These are phyloP conservation scores for Starmerella stigmatis DNA, from an alignment of 805 yeast genomes.

Conservation along the genomic window DNA sequence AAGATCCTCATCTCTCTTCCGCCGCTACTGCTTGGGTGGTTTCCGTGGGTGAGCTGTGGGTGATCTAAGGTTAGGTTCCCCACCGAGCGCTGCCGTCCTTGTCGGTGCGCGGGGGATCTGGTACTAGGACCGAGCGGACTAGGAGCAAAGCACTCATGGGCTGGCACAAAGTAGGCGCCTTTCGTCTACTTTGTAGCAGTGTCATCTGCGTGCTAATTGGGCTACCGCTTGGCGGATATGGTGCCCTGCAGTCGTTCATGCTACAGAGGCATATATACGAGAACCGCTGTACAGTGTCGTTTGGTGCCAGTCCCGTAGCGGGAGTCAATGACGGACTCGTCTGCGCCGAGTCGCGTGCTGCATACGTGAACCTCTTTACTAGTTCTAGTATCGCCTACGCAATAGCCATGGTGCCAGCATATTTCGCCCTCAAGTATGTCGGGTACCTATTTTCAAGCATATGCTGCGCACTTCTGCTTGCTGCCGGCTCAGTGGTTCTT, in stretches of 20 bases:
- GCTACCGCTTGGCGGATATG: conserved; percentile 19
- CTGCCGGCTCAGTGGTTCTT: conserved; percentile 21
- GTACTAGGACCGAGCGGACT: too few relatives aligned
- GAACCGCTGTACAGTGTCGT: conserved; percentile 20
- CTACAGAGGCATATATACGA: conserved; percentile 21
- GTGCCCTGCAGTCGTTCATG: conserved; percentile 21
- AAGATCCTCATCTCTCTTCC: background rate
- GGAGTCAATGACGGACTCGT: background rate
- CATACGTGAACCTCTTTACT: conserved; percentile 16
- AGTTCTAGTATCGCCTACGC: conserved; percentile 14
- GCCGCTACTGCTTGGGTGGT: background rate
- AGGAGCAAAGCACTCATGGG: background rate
- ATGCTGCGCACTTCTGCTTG: conserved; percentile 18
- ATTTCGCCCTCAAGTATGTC: conserved; percentile 13
- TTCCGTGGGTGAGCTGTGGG: background rate
- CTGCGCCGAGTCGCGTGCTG: conserved; percentile 20
- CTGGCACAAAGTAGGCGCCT: background rate
- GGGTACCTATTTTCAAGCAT: conserved; percentile 21
- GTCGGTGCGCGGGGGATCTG: too few relatives aligned
- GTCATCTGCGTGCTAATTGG: conserved; percentile 18
- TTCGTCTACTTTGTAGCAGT: conserved; percentile 14
- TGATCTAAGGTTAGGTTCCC: background rate
- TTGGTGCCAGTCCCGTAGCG: background rate
- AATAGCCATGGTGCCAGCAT: conserved; percentile 17
- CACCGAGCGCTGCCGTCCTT: background rate